phyloP scores from a whole-genome alignment of 2,329 filamentous ascomycete genomes.

The Monosporascus sp. region DNA sequence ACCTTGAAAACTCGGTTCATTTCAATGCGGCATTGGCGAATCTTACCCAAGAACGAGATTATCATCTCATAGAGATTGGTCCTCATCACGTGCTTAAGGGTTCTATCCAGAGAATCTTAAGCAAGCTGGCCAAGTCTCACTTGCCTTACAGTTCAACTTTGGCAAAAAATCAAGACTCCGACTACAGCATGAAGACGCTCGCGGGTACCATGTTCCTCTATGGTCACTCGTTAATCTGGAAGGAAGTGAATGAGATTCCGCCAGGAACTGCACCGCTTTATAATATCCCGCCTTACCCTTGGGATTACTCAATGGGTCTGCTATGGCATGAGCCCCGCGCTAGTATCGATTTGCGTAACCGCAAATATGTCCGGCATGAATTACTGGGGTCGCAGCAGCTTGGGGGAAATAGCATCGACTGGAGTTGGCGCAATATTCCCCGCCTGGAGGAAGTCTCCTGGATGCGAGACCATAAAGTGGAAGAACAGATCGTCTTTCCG shows the following conservation, averaged over 20 bases:
- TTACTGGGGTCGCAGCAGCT: background rate
- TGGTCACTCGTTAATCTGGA: constrained; percentile 5
- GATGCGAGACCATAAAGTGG: too few relatives aligned
- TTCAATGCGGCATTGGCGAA: constrained; percentile 3
- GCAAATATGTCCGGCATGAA: background rate
- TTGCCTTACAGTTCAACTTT: constrained; percentile 1
- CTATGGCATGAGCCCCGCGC: background rate
- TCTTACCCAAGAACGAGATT: background rate
- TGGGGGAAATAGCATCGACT: background rate
- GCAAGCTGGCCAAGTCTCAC: background rate
- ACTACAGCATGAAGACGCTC: constrained; percentile 2
- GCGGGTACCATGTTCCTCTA: constrained; percentile 4
- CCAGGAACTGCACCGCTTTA: background rate
- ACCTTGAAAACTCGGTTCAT: constrained; percentile 9
- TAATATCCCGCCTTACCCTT: background rate
- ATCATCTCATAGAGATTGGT: constrained; percentile 10
- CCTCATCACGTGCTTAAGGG: constrained; percentile 28
- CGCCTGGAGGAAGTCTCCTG: too few relatives aligned
- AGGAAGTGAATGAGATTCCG: background rate
- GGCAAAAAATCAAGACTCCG: constrained; percentile 1
- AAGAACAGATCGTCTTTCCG: too few relatives aligned
- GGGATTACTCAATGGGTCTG: background rate
- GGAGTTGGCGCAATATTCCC: background rate
- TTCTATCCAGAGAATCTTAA: constrained; percentile 25
- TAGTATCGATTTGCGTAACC: background rate